A percentile compares a stretch with the other conserved stretches of the same genome.
These are phyloP conservation scores for Suhomyces bribrorum DNA, from an alignment of 1,139 yeast species.

Conservation along the genomic window DNA sequence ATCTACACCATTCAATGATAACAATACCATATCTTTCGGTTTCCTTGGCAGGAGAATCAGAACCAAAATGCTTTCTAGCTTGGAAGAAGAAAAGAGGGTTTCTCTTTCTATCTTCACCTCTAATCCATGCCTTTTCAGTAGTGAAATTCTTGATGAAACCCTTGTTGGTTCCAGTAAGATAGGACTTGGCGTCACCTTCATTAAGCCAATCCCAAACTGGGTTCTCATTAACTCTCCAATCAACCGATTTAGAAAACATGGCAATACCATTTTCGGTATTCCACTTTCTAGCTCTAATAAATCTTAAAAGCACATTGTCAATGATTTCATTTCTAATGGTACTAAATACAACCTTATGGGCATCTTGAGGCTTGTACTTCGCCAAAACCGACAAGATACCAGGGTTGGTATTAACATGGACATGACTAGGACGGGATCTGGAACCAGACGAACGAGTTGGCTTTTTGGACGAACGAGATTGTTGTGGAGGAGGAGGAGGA, in stretches of 20 bases:
- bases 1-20: constrained; percentile 44
- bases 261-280: constrained; percentile 32
- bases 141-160: constrained; percentile 43
- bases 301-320: constrained; percentile 40
- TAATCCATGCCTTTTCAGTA: constrained; percentile 40
- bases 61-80: constrained; percentile 43
- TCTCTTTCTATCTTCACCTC: constrained; percentile 40
- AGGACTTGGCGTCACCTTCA: constrained; percentile 45
- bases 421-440: constrained; percentile 1
- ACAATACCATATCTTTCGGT: constrained; percentile 42
- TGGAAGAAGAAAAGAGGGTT: constrained; percentile 44
- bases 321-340: constrained; percentile 33
- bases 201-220: constrained; percentile 34
- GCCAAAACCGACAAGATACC: constrained; percentile 19
- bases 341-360: constrained; percentile 28
- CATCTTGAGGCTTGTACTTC: constrained; percentile 27
- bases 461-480: not conserved
- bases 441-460: not conserved
- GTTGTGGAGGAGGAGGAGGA: constrained; percentile 1
- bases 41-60: constrained; percentile 41
- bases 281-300: constrained; percentile 48
- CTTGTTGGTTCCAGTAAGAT: constrained; percentile 30
- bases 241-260: constrained; percentile 39
- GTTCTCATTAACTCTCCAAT: constrained; percentile 39
- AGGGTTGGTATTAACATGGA: constrained; percentile 20